Base-by-base conservation (phyloP, 1,139 yeast genomes). In the Diutina mesorugosa region DNA sequence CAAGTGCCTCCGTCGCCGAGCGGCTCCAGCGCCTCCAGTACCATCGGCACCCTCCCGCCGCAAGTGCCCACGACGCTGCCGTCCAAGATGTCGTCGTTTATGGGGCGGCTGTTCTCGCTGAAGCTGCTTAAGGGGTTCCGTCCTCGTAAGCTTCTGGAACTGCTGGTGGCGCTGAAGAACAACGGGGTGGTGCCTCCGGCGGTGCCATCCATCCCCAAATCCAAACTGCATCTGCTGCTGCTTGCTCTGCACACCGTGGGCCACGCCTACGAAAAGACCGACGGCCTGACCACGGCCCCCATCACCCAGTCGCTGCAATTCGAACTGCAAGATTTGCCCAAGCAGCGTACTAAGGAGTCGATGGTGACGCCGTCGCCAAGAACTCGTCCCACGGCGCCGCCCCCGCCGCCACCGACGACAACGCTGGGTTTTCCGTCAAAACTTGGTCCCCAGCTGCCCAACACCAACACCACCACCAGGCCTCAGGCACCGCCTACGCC, bases 251-350 rank as follows among this genome's bases (percentile, higher is more conserved):
- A 51, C 54, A 51, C 46, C 29, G 47, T 41, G 32, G 54, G 46
- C 21, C 41, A 51, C 28, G 16, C 54, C 18, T 38, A 51, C 29
- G 53, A 50, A n/a, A 32, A 66, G 41, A 61, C 65, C 3, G 56
- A 58, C 35, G 74, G 72, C 4, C 62, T 75, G 3, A 68, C 76
- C 1, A 76, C 80, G 0, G 79, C 79, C 0, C 80, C 80, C 7
- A 63, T 73, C 6, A 59, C 68, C 2, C 68, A 69, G 3, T 64
- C 64, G 9, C 68, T 78, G 5, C 65, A 65, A 57, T 76, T 76
- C 58, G 64, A 59, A 26, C 47, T 59, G 54, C 57, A 57, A 45
- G 60, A 58, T 47, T 63, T 61, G 59, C 67, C 59, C 46, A 66
- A 66, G 54, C 68, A 63, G 57, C 60, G 72, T 47, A 63, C 63